Evolutionary conservation across 495 filamentous ascomycete genomes (phyloP), one percentile per base, ranked within the genome.

Genomic region (Penicillium chermesinum): DNA sequence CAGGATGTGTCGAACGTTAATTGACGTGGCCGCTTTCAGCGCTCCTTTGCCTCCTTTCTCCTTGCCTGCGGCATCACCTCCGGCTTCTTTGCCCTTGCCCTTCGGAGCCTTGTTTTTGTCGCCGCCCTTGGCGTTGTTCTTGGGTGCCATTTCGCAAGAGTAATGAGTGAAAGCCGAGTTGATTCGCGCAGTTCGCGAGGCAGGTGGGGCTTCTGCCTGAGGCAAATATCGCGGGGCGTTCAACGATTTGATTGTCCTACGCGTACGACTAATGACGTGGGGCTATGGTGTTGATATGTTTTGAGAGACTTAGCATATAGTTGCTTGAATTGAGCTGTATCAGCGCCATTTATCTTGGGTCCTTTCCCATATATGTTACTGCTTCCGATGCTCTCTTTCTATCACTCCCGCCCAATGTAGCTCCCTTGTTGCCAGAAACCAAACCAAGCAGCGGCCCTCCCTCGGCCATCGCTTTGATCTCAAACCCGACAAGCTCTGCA

Each of bases 1-100:
- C 54, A 96, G 73, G 56, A 96, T 94, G 67, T 96, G 91, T 15
- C 91, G 77, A 34, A 91, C 87, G 55, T 94, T 89, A 58, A 96
- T 88, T 35, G 78, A 78, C 51, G 81, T 85, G 0, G 86, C 88
- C 4, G 85, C 78, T 64, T 93, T 95, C 55, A 85, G 69, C 41
- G 66, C 68, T 27, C 63, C 68, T 44, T 75, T 72, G 46, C 57
- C 59, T 17, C 32, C 27, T 40, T 48, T 48, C 8, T 53, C 61
- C 20, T 67, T 50, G 1, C 14, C 25, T 30, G 5, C 44, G 15
- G 39, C 62, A 27, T 68, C 68, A 27, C 72, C 75, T 15, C 64
- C 65, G n/a, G 62, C 66, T 27, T 69, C 71, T 35, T 79, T 76
- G 14, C 70, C 70, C 47, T 80, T 76, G 39, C 71, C 70, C 48